Conservation (phyloP, 495 filamentous ascomycete genomes). For the Penicillium bialowiezense region DNA sequence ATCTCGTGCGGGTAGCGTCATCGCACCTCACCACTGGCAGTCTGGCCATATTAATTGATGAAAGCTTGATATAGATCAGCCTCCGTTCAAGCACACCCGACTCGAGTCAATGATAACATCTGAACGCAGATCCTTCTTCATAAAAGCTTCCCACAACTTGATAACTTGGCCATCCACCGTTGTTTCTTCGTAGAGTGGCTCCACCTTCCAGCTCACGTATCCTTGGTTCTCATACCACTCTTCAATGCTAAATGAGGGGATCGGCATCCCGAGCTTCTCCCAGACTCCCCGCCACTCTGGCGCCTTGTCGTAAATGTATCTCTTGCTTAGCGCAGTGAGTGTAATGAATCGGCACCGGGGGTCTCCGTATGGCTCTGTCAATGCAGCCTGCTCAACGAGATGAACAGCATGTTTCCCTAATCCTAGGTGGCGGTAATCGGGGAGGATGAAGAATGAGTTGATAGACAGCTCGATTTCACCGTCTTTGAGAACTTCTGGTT, state of each 20-base stretch:
- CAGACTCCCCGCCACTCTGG: constrained; percentile 16
- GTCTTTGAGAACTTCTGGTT: constrained; percentile 12
- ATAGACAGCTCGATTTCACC: constrained; percentile 18
- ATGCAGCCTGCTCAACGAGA: constrained; percentile 16
- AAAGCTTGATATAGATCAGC: no score
- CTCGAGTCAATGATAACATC: no score
- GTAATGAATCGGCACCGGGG: constrained; percentile 19
- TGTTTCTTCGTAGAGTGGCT: constrained; percentile 15
- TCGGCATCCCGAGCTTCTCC: constrained; percentile 5
- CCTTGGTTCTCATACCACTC: constrained; percentile 32
- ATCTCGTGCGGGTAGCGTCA: no score
- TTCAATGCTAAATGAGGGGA: constrained; percentile 22
- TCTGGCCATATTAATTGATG: no score
- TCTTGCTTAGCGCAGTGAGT: constrained; percentile 24
- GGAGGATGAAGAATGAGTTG: constrained; percentile 23
- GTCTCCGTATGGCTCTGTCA: constrained; percentile 8
- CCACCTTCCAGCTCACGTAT: constrained; percentile 30
- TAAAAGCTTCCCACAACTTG: constrained; percentile 17
- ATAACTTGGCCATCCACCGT: constrained; percentile 14
- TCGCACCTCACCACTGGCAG: no score
- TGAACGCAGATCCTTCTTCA: constrained; percentile 21
- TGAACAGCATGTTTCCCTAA: constrained; percentile 18
- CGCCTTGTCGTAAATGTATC: constrained; percentile 23
- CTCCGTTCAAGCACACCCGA: no score
- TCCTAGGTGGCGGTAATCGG: constrained; percentile 15